phyloP scores from a whole-genome alignment of 768 basidiomycete genomes.

The Phylloporus arenicola region DNA sequence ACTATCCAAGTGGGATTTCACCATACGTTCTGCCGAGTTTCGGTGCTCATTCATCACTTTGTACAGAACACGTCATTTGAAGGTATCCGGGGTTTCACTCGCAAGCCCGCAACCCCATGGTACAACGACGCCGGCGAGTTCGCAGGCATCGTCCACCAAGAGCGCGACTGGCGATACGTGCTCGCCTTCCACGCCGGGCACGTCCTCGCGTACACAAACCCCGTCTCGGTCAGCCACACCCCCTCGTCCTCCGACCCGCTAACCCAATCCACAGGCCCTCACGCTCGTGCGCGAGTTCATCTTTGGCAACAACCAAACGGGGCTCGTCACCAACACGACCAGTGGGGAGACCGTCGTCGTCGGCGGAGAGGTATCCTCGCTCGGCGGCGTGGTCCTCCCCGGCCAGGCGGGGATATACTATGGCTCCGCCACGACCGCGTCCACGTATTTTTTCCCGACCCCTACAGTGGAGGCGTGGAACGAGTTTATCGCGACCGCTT shows the following conservation, averaged over 20 bases:
- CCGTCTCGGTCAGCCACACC: conserved; percentile 39
- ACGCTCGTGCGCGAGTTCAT: conserved; percentile 63
- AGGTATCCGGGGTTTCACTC: conserved; percentile 68
- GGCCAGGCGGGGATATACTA: conserved; percentile 55
- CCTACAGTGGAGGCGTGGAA: conserved; percentile 56
- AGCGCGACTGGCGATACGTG: conserved; percentile 52
- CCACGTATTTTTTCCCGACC: conserved; percentile 50
- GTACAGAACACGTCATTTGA: conserved; percentile 73
- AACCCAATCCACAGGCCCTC: conserved; percentile 40
- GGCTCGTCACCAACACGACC: conserved; percentile 39
- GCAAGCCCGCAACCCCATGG: conserved; percentile 66
- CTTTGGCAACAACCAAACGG: conserved; percentile 55
- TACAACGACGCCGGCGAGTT: conserved; percentile 50
- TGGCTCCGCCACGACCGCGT: conserved; percentile 44
- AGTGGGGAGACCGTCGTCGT: conserved; percentile 30
- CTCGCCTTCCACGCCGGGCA: conserved; percentile 38
- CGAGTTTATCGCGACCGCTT: conserved; percentile 41
- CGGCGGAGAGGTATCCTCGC: conserved; percentile 46
- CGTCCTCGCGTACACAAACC: conserved; percentile 34
- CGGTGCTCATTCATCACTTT: not conserved
- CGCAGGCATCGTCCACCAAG: conserved; percentile 70
- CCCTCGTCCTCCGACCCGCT: not conserved
- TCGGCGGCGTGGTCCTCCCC: conserved; percentile 45
- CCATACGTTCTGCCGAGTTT: not conserved
- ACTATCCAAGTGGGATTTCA: conserved; percentile 45